Evolutionary conservation across 1,139 yeast species (phyloP).

Genomic region (Candida labiduridarum): DNA sequence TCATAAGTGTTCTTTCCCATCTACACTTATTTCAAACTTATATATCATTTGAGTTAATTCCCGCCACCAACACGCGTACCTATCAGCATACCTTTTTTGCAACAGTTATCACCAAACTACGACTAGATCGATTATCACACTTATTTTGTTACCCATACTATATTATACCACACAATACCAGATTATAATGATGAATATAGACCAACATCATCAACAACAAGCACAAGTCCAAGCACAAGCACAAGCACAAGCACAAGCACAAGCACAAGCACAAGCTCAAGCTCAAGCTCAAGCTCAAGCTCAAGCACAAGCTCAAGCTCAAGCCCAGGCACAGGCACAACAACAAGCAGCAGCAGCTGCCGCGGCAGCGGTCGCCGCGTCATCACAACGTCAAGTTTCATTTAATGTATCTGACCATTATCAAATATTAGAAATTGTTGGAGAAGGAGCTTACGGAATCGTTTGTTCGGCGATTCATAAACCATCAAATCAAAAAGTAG

Average conservation of each 20-base stretch:
- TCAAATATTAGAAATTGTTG: constrained; percentile 46
- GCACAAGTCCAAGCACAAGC: not conserved
- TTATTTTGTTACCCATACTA: not conserved
- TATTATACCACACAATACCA: not conserved
- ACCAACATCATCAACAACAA: constrained; percentile 6
- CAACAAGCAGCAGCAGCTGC: not conserved
- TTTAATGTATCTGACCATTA: constrained; percentile 37
- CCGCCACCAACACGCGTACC: not conserved
- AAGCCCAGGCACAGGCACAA: constrained; percentile 4
- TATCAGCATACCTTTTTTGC: not conserved
- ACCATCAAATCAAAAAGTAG: constrained; percentile 42
- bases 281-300: constrained; percentile 3
- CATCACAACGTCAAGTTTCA: constrained; percentile 21
- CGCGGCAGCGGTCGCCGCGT: not conserved
- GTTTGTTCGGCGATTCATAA: constrained; percentile 44
- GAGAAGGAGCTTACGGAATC: constrained; percentile 50
- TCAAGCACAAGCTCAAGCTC: constrained; percentile 3
- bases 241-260: not conserved
- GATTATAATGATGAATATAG: constrained; percentile 4
- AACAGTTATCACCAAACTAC: not conserved
- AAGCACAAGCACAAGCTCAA: constrained; percentile 1
- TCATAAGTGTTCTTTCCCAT: too few relatives aligned
- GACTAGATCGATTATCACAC: not conserved
- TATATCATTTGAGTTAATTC: not conserved
- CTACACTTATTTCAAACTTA: not conserved